Conservation (phyloP, 768 basidiomycete species). For the Gloeostereum incarnatum region DNA sequence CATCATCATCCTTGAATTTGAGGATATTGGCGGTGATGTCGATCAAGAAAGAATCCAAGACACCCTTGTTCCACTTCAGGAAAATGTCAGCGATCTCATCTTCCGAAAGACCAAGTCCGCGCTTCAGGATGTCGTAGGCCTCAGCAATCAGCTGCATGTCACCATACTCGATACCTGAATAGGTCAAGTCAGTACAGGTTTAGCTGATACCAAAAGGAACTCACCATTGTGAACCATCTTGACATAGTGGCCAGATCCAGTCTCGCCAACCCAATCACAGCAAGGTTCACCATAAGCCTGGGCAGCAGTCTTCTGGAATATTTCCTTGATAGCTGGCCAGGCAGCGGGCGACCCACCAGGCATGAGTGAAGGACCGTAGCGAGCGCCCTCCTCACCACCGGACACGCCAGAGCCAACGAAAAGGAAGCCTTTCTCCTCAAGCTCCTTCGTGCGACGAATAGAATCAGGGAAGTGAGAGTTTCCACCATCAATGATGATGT, state of each 20-base stretch:
- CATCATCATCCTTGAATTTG: conserved; percentile 94
- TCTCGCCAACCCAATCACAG: conserved; percentile 99
- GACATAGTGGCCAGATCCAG: conserved; percentile 94
- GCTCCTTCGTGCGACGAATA: conserved; percentile 87
- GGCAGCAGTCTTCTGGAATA: conserved; percentile 97
- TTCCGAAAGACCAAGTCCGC: conserved; percentile 81
- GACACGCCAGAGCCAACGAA: conserved; percentile 99
- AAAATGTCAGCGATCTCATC: conserved; percentile 94
- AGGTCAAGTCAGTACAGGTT: conserved; percentile 4
- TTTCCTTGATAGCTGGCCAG: conserved; percentile 95
- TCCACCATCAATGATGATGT: conserved; percentile 99
- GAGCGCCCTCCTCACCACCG: conserved; percentile 98
- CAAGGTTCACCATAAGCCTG: conserved; percentile 94
- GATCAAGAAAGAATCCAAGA: conserved; percentile 98
- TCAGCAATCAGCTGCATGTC: conserved; percentile 99
- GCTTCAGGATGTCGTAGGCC: conserved; percentile 97
- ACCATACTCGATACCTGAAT: conserved; percentile 93
- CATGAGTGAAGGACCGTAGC: conserved; percentile 97
- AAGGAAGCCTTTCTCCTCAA: conserved; percentile 90
- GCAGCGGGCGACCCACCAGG: conserved; percentile 92
- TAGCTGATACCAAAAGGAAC: conserved; percentile 12
- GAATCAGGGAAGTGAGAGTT: conserved; percentile 99
- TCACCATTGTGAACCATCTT: conserved; percentile 99
- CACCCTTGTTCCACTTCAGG: conserved; percentile 93
- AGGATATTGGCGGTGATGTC: conserved; percentile 98